Evolutionary conservation across 495 filamentous ascomycete genomes (phyloP), one percentile per base, ranked within the genome.

Genomic region (Aspergillus nanangensis): DNA sequence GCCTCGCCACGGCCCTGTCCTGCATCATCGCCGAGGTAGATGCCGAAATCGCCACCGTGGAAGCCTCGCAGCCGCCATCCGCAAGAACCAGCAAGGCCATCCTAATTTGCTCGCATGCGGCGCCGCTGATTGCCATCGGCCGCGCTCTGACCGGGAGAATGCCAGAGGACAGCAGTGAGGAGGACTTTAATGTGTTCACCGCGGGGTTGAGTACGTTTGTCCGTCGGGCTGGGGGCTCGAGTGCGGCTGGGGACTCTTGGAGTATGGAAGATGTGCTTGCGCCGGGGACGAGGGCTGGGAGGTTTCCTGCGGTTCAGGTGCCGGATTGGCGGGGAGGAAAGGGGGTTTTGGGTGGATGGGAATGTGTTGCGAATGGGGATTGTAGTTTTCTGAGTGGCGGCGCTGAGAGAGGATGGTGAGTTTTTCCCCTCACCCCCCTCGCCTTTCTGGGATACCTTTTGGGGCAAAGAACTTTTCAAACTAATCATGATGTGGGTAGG

Each of bases 121-220:
- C 93, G 17, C 76, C 81, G 11, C 72, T 96, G 55, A 94, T 98
- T 56, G 85, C 86, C 5, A 82, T 90, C 44, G 93, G 90, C 2
- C 76, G 93, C 10, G 79, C 75, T 4, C 67, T 98, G 51, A 95
- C 89, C 11, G 88, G 87, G 0, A 45, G 57, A 3, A 85, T 90
- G 81, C 89, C 89, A 0, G 74, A 77, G 8, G 80, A 86, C 62
- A 56, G 73, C 29, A 75, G 71, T 5, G 75, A 72, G 48, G 83
- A 90, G 46, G 93, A 97, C 62, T 96, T 96, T 55, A 71, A 72
- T 44, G 83, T 88, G n/a, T 95, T 84, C 54, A 96, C 93, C 13
- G 90, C 87, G 55, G 83, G 84, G 1, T 50, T 98, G 50, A 87
- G 78, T 47, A 82, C 72, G 18, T 88, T 85, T 63, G 57, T 55